Percentiles rank a stretch among this genome's conserved stretches.
These are phyloP conservation scores for Immersiporthe knoxdaviesiana DNA, from an alignment of 2,329 filamentous ascomycete genomes.

Conservation along the genomic window DNA sequence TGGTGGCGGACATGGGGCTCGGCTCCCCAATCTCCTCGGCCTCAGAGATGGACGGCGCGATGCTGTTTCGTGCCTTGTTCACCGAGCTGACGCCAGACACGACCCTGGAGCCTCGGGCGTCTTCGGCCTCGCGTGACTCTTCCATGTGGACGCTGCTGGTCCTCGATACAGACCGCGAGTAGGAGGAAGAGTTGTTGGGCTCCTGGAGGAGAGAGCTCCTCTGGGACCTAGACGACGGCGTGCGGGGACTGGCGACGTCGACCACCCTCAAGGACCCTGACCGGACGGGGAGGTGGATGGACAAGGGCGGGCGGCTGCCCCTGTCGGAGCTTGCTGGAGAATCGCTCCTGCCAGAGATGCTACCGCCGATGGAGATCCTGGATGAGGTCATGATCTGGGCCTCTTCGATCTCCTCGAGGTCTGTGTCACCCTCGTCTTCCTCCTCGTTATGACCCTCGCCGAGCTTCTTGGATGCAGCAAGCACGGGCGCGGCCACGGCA, in stretches of 20 bases:
- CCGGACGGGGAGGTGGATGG: conserved; percentile 45
- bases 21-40: conserved; percentile 13
- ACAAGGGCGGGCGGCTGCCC: conserved; percentile 35
- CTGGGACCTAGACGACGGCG: conserved; percentile 52
- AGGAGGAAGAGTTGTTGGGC: conserved; percentile 43
- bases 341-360: conserved; percentile 51
- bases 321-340: conserved; percentile 55
- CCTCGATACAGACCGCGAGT: conserved; percentile 46
- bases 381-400: conserved; percentile 61
- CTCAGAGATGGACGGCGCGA: conserved; percentile 44
- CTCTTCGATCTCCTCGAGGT: conserved; percentile 55
- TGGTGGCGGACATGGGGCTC: conserved; percentile 8
- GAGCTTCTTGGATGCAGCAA: conserved; percentile 10
- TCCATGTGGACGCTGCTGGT: conserved; percentile 48
- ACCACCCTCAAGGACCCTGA: conserved; percentile 60
- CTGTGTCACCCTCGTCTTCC: conserved; percentile 48
- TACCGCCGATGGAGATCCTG: conserved; percentile 48
- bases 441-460: conserved; percentile 43
- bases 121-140: conserved; percentile 38
- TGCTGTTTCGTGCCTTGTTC: conserved; percentile 31
- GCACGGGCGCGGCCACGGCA: neutral
- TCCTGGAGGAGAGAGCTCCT: conserved; percentile 50
- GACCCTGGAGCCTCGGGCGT: conserved; percentile 13
- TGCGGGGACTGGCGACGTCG: conserved; percentile 57
- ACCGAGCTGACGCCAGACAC: conserved; percentile 17